These are phyloP conservation scores for Aphanomyces invadans DNA, from an alignment of 352 stramenopile genomes.

Conservation along the genomic window DNA sequence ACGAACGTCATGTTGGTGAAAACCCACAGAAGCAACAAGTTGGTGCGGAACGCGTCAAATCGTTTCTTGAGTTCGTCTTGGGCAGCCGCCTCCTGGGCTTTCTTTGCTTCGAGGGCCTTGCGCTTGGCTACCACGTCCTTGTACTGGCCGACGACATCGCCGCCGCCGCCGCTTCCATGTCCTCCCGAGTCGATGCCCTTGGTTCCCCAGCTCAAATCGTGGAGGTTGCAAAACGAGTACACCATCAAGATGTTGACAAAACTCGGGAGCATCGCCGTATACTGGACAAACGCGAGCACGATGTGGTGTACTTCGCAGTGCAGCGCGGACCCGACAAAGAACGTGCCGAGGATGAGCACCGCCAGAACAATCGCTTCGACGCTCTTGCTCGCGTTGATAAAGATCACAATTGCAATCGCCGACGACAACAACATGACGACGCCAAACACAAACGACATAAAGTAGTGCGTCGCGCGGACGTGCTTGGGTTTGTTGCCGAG, in stretches of 20 bases:
- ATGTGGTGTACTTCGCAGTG: slow-evolving; percentile 79
- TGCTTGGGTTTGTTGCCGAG: slow-evolving; percentile 84
- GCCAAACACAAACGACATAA: slow-evolving; percentile 54
- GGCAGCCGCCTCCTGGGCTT: slow-evolving; percentile 44
- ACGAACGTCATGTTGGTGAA: slow-evolving; percentile 79
- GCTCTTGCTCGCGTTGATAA: slow-evolving; percentile 50
- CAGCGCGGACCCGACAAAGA: slow-evolving; percentile 73
- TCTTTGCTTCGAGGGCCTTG: slow-evolving; percentile 57
- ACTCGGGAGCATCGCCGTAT: slow-evolving; percentile 75
- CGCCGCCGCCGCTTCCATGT: slow-evolving; percentile 31
- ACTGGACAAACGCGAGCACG: slow-evolving; percentile 81
- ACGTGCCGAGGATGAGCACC: slow-evolving; percentile 63
- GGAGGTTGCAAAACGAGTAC: slow-evolving; percentile 86
- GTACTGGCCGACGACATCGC: slow-evolving; percentile 71
- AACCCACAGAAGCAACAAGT: slow-evolving; percentile 68
- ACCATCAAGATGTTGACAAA: slow-evolving; percentile 88
- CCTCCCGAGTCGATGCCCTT: slow-evolving; percentile 42
- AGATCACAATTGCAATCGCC: slow-evolving; percentile 60
- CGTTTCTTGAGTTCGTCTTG: slow-evolving; percentile 61
- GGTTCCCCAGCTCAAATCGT: slow-evolving; percentile 83
- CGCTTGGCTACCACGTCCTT: slow-evolving; percentile 78
- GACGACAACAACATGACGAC: slow-evolving; percentile 74
- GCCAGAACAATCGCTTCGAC: slow-evolving; percentile 48
- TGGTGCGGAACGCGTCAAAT: slow-evolving; percentile 80
- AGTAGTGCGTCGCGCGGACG: slow-evolving; percentile 81